Conservation (phyloP, 2,329 filamentous ascomycete genomes). For the Chaetomiaceae sp. region DNA sequence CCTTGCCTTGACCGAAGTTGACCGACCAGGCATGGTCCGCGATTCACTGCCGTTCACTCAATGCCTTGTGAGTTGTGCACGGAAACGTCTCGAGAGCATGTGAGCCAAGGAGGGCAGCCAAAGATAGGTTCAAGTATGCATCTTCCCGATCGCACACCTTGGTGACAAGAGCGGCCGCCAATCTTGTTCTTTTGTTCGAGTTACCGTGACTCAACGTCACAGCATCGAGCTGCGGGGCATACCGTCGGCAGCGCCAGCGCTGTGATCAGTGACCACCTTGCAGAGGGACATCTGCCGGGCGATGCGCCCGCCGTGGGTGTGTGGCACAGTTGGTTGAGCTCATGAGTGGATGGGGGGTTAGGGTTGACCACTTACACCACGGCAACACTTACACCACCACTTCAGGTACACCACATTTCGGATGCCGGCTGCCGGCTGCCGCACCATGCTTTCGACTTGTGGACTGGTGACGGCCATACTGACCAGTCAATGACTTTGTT, state of each 20-base stretch:
- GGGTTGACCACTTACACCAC: background rate
- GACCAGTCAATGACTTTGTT: background rate
- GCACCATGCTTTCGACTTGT: no score
- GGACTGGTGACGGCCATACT: background rate
- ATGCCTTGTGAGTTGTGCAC: no score
- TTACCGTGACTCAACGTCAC: background rate
- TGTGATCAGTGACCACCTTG: background rate
- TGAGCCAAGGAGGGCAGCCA: no score
- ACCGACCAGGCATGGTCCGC: no score
- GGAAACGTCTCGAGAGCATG: no score
- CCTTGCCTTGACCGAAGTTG: no score
- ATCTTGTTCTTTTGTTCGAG: background rate
- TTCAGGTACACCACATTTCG: background rate
- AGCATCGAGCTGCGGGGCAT: background rate
- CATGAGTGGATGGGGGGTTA: background rate
- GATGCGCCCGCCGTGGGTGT: background rate
- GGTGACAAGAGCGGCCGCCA: background rate
- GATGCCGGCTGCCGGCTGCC: background rate
- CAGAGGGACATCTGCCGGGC: background rate
- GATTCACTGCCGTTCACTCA: no score
- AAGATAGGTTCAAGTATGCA: no score
- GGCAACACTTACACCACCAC: no score
- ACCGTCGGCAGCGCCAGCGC: background rate
- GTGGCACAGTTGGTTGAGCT: background rate
- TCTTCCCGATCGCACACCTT: no score